Conservation (phyloP, 495 filamentous ascomycete genomes). For the Daldinia childiae region DNA sequence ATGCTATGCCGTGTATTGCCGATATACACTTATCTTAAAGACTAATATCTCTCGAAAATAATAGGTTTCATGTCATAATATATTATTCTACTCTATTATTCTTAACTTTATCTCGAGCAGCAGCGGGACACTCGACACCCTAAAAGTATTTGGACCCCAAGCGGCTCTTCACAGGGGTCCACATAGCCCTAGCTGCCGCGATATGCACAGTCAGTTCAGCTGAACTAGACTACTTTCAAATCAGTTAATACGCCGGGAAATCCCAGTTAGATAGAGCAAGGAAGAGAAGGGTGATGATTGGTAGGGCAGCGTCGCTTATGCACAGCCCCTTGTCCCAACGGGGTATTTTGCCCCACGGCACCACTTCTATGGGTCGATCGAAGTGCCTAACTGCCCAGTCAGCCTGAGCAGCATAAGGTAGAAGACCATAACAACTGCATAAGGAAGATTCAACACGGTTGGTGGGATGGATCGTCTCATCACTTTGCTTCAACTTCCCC, state of each 20-base stretch:
- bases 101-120: conserved; percentile 10
- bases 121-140: conserved; percentile 7
- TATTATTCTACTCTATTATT: neutral
- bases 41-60: neutral
- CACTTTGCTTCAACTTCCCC: neutral
- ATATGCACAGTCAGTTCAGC: conserved; percentile 8
- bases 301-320: conserved; percentile 16
- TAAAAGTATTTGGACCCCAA: conserved; percentile 9
- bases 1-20: neutral
- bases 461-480: neutral
- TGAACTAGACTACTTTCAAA: conserved; percentile 8
- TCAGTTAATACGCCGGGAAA: conserved; percentile 1
- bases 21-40: neutral
- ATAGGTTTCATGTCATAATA: neutral
- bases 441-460: neutral
- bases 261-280: neutral
- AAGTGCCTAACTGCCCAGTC: neutral
- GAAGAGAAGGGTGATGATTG: conserved; percentile 24
- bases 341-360: conserved; percentile 22
- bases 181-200: conserved; percentile 14
- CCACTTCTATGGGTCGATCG: conserved; percentile 30
- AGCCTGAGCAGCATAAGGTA: neutral
- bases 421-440: neutral
- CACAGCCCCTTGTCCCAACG: conserved; percentile 10
- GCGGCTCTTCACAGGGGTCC: conserved; percentile 6